Conservation (phyloP, 106 monocot species). For the Acanthochlamys bracteata region DNA sequence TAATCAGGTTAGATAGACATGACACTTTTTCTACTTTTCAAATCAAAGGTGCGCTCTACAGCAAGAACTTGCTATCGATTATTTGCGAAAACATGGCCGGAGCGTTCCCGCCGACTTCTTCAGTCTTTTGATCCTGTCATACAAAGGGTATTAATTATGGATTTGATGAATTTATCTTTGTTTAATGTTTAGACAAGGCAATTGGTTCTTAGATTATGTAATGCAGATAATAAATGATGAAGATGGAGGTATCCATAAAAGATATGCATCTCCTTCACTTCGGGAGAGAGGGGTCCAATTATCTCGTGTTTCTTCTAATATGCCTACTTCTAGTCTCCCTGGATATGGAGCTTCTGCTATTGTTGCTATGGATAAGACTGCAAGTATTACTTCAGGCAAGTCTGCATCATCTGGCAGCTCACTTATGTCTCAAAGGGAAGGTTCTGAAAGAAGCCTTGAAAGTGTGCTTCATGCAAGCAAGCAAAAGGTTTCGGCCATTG, state of each 20-base stretch:
- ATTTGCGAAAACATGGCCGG: slow-evolving; percentile 99
- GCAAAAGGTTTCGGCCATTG: slow-evolving; percentile 97
- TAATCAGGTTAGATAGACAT: too few relatives aligned
- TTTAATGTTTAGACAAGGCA: not conserved
- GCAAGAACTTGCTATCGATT: slow-evolving; percentile 86
- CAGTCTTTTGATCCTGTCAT: slow-evolving; percentile 87
- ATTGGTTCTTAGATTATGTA: not conserved
- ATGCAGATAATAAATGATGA: slow-evolving; percentile 85
- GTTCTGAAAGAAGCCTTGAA: slow-evolving; percentile 83
- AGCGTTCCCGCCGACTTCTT: slow-evolving; percentile 81
- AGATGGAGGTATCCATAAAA: slow-evolving; percentile 93
- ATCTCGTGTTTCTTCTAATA: slow-evolving; percentile 39
- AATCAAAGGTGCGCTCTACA: slow-evolving; percentile 58
- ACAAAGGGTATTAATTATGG: slow-evolving; percentile 63
- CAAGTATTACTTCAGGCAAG: slow-evolving; percentile 44
- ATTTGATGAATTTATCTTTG: not conserved
- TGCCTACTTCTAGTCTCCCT: slow-evolving; percentile 30
- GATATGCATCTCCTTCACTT: slow-evolving; percentile 87
- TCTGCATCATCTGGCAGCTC: slow-evolving; percentile 43
- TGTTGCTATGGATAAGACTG: slow-evolving; percentile 90
- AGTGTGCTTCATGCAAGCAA: slow-evolving; percentile 88
- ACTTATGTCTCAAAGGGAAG: slow-evolving; percentile 49
- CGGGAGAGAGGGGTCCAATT: slow-evolving; percentile 66
- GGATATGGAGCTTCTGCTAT: slow-evolving; percentile 95
- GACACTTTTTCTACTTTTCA: too few relatives aligned